Percentiles rank a stretch among this genome's conserved stretches.
Evolutionary conservation across 2,329 filamentous ascomycete species (phyloP).

Genomic region (Mollisiaceae sp.): DNA sequence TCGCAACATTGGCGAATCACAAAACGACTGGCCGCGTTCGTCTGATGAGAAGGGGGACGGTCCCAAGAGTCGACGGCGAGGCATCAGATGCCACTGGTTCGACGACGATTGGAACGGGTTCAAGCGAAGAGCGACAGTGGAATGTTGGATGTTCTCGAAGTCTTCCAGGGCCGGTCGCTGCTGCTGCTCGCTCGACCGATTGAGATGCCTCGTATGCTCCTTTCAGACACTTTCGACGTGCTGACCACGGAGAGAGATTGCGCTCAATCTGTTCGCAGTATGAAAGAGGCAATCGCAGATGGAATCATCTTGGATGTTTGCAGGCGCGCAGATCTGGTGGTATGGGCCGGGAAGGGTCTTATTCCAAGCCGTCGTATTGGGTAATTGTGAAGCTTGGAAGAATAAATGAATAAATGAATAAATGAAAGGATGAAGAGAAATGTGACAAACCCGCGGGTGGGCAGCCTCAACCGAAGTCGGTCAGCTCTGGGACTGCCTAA

Average conservation of each 20-base stretch:
- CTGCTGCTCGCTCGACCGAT: neutral
- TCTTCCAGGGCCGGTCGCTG: neutral
- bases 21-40: neutral
- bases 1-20: slow-evolving; percentile 32
- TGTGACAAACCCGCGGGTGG: neutral
- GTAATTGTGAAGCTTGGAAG: slow-evolving; percentile 6
- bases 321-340: neutral
- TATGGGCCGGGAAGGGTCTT: slow-evolving; percentile 12
- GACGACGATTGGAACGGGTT: neutral
- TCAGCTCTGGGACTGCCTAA: neutral
- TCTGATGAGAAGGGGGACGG: slow-evolving; percentile 1
- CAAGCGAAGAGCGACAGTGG: neutral
- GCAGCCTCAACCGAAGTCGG: neutral
- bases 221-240: neutral
- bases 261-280: neutral
- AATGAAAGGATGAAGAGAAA: slow-evolving; percentile 13
- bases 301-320: neutral
- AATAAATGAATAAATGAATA: slow-evolving; percentile 18
- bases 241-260: neutral
- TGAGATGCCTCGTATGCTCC: slow-evolving; percentile 2
- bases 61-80: slow-evolving; percentile 5
- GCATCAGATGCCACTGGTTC: neutral
- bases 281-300: slow-evolving; percentile 5
- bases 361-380: slow-evolving; percentile 12
- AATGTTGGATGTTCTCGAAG: slow-evolving; percentile 7